Conservation (phyloP, 2,329 filamentous ascomycete species). For the Coniella lustricola region DNA sequence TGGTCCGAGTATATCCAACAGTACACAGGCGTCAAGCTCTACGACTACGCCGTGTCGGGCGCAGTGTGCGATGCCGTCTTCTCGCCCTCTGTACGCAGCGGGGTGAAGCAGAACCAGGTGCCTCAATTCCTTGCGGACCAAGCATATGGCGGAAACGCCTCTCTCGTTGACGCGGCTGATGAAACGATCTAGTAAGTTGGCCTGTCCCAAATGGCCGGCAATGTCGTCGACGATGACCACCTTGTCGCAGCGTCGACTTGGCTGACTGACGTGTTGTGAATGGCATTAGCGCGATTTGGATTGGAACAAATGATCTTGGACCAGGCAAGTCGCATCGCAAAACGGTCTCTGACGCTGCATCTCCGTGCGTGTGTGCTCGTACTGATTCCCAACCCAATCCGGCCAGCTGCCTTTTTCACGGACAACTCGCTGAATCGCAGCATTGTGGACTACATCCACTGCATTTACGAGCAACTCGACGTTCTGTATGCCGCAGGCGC, state of each 20-base stretch:
- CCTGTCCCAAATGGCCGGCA: no score
- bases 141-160: conserved; percentile 2
- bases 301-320: conserved; percentile 56
- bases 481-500: conserved; percentile 43
- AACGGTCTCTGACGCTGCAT: no score
- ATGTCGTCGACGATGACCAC: no score
- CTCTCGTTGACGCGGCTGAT: conserved; percentile 5
- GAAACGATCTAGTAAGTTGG: conserved; percentile 14
- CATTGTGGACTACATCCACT: conserved; percentile 42
- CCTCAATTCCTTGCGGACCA: conserved; percentile 16
- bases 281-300: conserved; percentile 40
- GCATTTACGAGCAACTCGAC: conserved; percentile 43
- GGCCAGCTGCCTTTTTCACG: conserved; percentile 41
- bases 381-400: not conserved
- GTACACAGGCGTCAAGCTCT: conserved; percentile 15
- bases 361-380: no score
- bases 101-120: conserved; percentile 14
- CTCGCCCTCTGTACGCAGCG: conserved; percentile 9
- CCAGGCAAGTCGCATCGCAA: conserved; percentile 23
- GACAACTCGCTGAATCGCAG: conserved; percentile 46
- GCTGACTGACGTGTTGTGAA: no score
- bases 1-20: conserved; percentile 18
- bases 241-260: no score
- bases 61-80: conserved; percentile 18
- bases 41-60: conserved; percentile 21